Evolutionary conservation across 1,284 basidiomycete species (phyloP).

Genomic region (Cutaneotrichosporon cavernicola): DNA sequence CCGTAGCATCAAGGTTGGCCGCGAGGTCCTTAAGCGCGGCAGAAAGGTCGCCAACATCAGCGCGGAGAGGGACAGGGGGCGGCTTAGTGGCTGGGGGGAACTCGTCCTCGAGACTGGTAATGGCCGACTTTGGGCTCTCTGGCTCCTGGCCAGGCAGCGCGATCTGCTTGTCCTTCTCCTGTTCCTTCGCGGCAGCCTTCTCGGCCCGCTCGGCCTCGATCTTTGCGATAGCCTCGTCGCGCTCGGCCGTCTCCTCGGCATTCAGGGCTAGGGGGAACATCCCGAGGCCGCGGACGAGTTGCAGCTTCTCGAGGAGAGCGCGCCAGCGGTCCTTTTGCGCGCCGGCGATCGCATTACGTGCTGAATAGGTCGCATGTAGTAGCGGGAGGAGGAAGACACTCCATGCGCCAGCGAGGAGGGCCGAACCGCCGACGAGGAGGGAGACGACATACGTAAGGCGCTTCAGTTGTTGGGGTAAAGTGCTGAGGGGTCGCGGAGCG

Average conservation of each 20-base stretch:
- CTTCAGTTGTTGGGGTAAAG: slow-evolving; percentile 31
- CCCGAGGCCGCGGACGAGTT: slow-evolving; percentile 21
- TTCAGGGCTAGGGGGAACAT: slow-evolving; percentile 21
- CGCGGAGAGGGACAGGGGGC: slow-evolving; percentile 14
- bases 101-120: slow-evolving; percentile 7
- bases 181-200: slow-evolving; percentile 3
- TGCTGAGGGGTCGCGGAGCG: slow-evolving; percentile 14
- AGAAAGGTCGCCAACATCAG: slow-evolving; percentile 23
- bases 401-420: slow-evolving; percentile 42
- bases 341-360: slow-evolving; percentile 42
- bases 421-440: slow-evolving; percentile 42
- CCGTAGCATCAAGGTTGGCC: slow-evolving; percentile 38
- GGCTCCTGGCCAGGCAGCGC: slow-evolving; percentile 12
- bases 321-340: slow-evolving; percentile 38
- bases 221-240: slow-evolving; percentile 5
- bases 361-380: slow-evolving; percentile 48
- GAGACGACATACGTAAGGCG: slow-evolving; percentile 45
- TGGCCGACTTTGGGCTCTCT: slow-evolving; percentile 7
- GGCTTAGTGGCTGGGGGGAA: slow-evolving; percentile 3
- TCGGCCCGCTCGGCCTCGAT: slow-evolving; percentile 14
- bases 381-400: slow-evolving; percentile 48
- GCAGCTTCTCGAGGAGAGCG: slow-evolving; percentile 27
- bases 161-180: slow-evolving; percentile 15
- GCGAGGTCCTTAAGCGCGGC: slow-evolving; percentile 32
- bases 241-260: slow-evolving; percentile 2